These are phyloP conservation scores for Barnettozyma sucrosica DNA, from an alignment of 805 yeast genomes.

Conservation along the genomic window DNA sequence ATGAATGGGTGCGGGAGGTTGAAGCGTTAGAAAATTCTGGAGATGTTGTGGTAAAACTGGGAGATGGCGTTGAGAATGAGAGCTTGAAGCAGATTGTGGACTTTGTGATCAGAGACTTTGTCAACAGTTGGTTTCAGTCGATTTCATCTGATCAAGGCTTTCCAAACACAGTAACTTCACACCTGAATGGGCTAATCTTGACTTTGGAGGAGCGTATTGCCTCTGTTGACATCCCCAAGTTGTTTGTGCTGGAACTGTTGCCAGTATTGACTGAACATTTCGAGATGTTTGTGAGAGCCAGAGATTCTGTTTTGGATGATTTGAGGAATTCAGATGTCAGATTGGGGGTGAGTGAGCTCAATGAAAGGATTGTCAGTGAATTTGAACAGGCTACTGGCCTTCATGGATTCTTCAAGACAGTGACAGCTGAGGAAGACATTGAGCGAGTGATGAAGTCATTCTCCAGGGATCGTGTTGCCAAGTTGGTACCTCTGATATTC, in stretches of 20 bases:
- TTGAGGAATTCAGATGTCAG: constrained; percentile 28
- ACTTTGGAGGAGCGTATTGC: constrained; percentile 38
- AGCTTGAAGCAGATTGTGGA: constrained; percentile 40
- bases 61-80: constrained; percentile 27
- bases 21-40: constrained; percentile 12
- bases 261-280: constrained; percentile 69
- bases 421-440: constrained; percentile 30
- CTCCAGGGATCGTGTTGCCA: constrained; percentile 37
- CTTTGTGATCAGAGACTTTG: constrained; percentile 46
- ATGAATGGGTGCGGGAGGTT: constrained; percentile 29
- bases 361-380: constrained; percentile 37
- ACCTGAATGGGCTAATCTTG: constrained; percentile 37
- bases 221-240: constrained; percentile 45
- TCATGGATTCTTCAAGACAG: constrained; percentile 57
- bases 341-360: constrained; percentile 26
- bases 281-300: constrained; percentile 40
- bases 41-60: background rate
- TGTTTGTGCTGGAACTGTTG: constrained; percentile 50
- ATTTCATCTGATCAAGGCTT: constrained; percentile 38
- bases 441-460: constrained; percentile 43
- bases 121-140: constrained; percentile 48
- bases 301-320: constrained; percentile 26
- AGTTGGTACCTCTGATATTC: constrained; percentile 45
- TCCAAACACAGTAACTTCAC: constrained; percentile 35
- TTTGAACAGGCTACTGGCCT: constrained; percentile 35